Evolutionary conservation across 139 green algal species (phyloP), one percentile per base, ranked within the genome.

Genomic region (Chloropicon primus): DNA sequence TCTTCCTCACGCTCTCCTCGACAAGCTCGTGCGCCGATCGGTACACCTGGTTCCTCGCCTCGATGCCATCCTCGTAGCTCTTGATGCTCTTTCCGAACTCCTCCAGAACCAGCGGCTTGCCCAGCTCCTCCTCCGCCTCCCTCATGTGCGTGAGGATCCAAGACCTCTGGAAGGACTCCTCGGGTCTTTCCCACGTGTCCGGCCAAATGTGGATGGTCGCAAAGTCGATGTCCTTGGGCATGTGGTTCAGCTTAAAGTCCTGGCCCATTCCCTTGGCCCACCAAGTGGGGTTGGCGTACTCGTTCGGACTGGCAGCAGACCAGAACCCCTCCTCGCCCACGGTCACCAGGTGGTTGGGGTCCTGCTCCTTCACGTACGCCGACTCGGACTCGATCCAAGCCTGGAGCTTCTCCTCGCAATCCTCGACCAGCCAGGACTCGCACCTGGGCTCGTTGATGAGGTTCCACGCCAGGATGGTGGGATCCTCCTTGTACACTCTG

Each of bases 71-170:
- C n/a, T 5, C 17, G 72, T 5, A 41, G 5, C 25, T 17, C 72
- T 17, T 75, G 86, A 86, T 83, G 86, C 80, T 83, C 80, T 92
- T 90, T 10, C 90, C 86, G 79, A 92, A 92, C 85, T 94, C 90
- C 76, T 94, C 90, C 26, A 94, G 75, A 74, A 94, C 74, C 27
- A 93, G 54, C n/a, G 90, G 90, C 84, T 92, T 94, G 53, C 81
- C 27, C 21, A 92, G 75, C 24, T 82, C 79, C 22, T 29, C 24
- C 26, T 41, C 73, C n/a, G 84, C 83, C 2, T 82, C 84, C 1
- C 53, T 71, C 28, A 88, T 84, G 76, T 92, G 88, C 1, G 73
- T 72, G 25, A 81, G 74, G 24, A 91, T 78, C 88, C 88, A 92
- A 25, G 74, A 54, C 41, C 79, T 53, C 27, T 87, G 54, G 79